Evolutionary conservation across 176 grass and related monocot species (phyloP).

Genomic region (Phoenix roebelenii): DNA sequence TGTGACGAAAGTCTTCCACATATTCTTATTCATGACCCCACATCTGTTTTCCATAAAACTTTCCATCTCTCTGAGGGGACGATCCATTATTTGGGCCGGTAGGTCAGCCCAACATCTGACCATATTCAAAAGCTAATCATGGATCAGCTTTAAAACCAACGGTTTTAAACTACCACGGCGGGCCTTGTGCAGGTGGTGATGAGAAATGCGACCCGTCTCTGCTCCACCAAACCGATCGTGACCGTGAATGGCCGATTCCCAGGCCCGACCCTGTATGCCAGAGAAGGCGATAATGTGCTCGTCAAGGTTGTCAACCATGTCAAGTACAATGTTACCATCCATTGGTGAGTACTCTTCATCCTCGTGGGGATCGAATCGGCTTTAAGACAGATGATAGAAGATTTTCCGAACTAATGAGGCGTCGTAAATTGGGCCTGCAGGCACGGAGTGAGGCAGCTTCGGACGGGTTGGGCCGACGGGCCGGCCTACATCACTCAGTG

Average conservation of each 20-base stretch:
- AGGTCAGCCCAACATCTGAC: too few relatives aligned
- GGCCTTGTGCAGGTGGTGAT: conserved; percentile 34
- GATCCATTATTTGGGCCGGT: too few relatives aligned
- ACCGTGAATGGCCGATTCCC: conserved; percentile 58
- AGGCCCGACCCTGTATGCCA: conserved; percentile 42
- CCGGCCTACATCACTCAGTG: conserved; percentile 13
- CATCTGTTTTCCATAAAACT: too few relatives aligned
- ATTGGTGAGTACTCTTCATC: conserved; percentile 1
- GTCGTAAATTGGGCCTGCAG: background rate
- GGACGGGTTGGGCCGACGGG: conserved; percentile 5
- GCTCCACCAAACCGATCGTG: conserved; percentile 53
- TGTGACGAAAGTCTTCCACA: too few relatives aligned
- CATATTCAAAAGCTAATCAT: too few relatives aligned
- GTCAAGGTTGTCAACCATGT: conserved; percentile 24
- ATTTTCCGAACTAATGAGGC: too few relatives aligned
- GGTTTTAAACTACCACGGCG: too few relatives aligned
- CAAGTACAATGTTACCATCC: conserved; percentile 7
- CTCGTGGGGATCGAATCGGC: background rate
- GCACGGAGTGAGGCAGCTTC: conserved; percentile 10
- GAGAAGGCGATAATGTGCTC: conserved; percentile 57
- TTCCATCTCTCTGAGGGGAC: too few relatives aligned
- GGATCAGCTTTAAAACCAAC: too few relatives aligned
- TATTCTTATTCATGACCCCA: too few relatives aligned
- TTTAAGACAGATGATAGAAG: too few relatives aligned
- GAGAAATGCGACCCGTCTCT: conserved; percentile 42